Percentiles rank a stretch among this genome's conserved stretches.
phyloP scores from a whole-genome alignment of 2,329 filamentous ascomycete species.

The Apiospora malaysiana region DNA sequence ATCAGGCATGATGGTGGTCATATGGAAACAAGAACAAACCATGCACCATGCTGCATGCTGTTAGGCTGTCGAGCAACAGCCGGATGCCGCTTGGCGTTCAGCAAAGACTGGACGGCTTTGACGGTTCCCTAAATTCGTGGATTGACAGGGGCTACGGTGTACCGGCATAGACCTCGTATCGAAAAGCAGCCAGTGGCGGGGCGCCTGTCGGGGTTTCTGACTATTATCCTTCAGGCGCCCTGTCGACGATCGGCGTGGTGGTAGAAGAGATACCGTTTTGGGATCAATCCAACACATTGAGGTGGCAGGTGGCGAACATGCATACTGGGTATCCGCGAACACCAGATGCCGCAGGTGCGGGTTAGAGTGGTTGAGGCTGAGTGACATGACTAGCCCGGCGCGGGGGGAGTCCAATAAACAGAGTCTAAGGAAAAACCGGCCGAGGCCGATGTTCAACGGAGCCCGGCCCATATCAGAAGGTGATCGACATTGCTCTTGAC shows the following conservation, averaged over 20 bases:
- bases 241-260: neutral
- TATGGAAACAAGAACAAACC: conserved; percentile 6
- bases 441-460: conserved; percentile 14
- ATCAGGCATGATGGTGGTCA: neutral
- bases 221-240: neutral
- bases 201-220: conserved; percentile 2
- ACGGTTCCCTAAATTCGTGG: neutral
- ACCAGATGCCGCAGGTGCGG: conserved; percentile 8
- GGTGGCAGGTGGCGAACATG: conserved; percentile 10
- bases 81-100: neutral
- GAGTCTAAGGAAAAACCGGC: conserved; percentile 1
- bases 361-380: conserved; percentile 17
- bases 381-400: conserved; percentile 18
- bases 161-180: neutral
- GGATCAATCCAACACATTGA: neutral
- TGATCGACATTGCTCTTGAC: conserved; percentile 13
- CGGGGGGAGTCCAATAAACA: neutral
- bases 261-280: neutral
- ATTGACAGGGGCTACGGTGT: conserved; percentile 7
- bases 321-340: neutral
- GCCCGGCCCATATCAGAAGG: neutral
- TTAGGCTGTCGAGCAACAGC: neutral
- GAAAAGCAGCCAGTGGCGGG: conserved; percentile 1
- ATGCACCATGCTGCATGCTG: neutral
- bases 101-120: neutral